phyloP scores from a whole-genome alignment of 176 grass and related monocot species.

The Elaeis guineensis region DNA sequence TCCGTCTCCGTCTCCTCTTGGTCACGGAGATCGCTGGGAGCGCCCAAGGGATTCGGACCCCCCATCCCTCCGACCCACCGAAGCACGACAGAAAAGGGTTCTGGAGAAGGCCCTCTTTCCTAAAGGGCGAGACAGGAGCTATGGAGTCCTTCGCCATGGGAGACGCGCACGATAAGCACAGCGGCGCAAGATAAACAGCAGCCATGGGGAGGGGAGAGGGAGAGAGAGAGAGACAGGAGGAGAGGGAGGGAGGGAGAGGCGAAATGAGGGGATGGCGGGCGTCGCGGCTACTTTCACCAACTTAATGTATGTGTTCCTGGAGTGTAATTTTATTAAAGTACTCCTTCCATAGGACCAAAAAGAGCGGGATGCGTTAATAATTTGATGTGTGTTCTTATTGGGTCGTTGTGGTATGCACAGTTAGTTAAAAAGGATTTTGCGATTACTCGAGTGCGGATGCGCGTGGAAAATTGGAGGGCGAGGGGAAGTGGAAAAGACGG shows the following conservation, averaged over 20 bases:
- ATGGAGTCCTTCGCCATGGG: not conserved
- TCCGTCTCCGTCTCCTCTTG: not conserved
- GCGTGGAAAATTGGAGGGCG: too few species aligned
- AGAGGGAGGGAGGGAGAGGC: not conserved
- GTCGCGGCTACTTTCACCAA: too few species aligned
- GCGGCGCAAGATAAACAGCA: constrained; percentile 4
- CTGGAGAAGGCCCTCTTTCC: not conserved
- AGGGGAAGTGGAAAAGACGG: too few species aligned
- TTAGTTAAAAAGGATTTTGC: too few species aligned
- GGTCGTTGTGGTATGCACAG: too few species aligned
- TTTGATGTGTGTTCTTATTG: too few species aligned
- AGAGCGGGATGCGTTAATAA: too few species aligned
- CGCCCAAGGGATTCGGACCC: not conserved
- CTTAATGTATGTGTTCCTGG: too few species aligned
- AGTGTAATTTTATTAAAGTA: too few species aligned
- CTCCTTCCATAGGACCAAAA: too few species aligned
- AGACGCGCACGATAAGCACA: constrained; percentile 18
- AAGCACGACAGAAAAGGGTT: not conserved
- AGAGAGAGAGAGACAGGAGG: not conserved
- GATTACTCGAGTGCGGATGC: too few species aligned
- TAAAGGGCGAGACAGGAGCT: not conserved
- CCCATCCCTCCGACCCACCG: not conserved
- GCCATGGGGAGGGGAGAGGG: not conserved
- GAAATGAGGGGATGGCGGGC: too few species aligned
- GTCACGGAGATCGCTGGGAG: constrained; percentile 1